phyloP scores from a whole-genome alignment of 108 stramenopile species.

The Cylindrotheca fusiformis region DNA sequence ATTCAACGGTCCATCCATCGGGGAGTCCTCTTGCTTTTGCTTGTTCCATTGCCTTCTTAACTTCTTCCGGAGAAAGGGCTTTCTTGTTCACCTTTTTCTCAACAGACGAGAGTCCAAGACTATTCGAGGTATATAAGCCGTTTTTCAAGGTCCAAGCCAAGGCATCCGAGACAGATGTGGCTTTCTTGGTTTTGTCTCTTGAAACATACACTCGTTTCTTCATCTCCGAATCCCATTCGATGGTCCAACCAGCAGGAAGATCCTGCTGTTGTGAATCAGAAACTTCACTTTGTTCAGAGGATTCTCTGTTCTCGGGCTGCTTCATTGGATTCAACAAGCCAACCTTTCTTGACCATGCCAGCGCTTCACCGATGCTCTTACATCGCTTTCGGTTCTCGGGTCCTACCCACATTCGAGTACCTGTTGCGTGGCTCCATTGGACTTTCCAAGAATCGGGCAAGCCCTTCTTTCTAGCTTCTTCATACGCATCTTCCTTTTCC shows the following conservation, averaged over 20 bases:
- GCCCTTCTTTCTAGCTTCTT: neutral
- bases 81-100: neutral
- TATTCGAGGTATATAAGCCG: neutral
- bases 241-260: neutral
- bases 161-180: neutral
- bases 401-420: neutral
- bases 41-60: neutral
- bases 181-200: neutral
- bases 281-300: neutral
- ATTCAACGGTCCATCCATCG: neutral
- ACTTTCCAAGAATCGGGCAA: neutral
- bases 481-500: neutral
- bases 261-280: too few relatives aligned
- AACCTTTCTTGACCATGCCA: neutral
- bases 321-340: neutral
- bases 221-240: neutral
- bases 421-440: neutral
- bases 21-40: neutral
- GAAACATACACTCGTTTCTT: neutral
- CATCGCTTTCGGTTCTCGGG: neutral
- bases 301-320: neutral
- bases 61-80: neutral
- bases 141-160: neutral
- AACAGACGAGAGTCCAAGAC: too few relatives aligned
- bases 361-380: neutral